Evolutionary conservation across 1,139 yeast species (phyloP), one percentile per base, ranked within the genome.

Genomic region (Suhomyces guaymorum): DNA sequence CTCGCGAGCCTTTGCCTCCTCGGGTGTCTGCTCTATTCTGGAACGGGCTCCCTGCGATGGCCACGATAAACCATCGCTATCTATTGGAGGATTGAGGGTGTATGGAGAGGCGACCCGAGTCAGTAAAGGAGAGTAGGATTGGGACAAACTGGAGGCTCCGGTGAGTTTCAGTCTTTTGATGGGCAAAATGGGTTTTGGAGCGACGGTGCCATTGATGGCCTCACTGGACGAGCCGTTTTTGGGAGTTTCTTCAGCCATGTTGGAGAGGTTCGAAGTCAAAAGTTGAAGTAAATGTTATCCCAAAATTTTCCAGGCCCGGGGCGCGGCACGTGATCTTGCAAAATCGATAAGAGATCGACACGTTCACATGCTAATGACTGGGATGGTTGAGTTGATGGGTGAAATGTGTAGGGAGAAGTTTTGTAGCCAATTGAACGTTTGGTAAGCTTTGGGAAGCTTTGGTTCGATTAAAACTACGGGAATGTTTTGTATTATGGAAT

Each of bases 61-160:
- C 96, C 96, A 89, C 24, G 96, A 87, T 33, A 89, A 73, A 0
- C 96, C 97, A 59, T 89, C 96, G 33, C 74, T 78, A 54, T 89
- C 96, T 27, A 89, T 83, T 6, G 96, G 94, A 1, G 96, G 92
- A 45, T 80, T 81, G 35, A 82, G 60, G 2, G 95, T 85, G 55
- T 82, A 84, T 20, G 96, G 95, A 4, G 90, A 80, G 1, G 90
- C 88, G 1, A 87, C 88, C 50, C 92, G 70, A 3, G 89, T 83
- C 49, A 78, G 84, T 42, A 82, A 65, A 13, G 94, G 87, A 5
- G 67, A 60, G 11, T 41, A 41, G 13, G 26, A 30, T 4, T 35
- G n/a, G 16, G 11, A 25, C 10, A 25, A 15, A 25, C 41, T 24
- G 14, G 37, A 24, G n/a, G 26, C 37, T 32, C 49, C 46, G 12